Conservation (phyloP, 2,329 filamentous ascomycete genomes). For the Aureobasidium melanogenum region DNA sequence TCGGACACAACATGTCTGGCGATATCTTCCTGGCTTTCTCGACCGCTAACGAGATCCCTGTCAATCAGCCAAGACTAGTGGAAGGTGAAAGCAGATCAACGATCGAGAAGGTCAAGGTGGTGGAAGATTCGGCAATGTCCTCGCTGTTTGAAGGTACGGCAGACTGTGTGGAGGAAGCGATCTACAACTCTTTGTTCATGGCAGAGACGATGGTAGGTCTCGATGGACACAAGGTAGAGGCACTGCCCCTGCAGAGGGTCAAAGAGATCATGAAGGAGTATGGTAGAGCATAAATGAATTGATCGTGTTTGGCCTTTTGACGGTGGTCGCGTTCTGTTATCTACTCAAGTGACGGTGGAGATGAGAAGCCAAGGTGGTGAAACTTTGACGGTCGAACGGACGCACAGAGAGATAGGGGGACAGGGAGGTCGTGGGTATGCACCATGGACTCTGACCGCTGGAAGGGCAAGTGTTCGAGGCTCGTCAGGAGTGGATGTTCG, state of each 20-base stretch:
- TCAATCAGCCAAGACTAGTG: neutral
- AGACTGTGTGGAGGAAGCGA: neutral
- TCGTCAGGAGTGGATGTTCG: neutral
- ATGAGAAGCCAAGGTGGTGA: too few species aligned
- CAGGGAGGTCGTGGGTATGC: neutral
- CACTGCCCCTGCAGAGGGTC: neutral
- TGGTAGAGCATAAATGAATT: neutral
- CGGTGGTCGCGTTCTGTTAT: too few species aligned
- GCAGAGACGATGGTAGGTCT: neutral
- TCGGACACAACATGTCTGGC: slow-evolving; percentile 1
- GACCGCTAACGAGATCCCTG: neutral
- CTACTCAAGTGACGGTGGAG: too few species aligned
- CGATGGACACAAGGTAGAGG: neutral
- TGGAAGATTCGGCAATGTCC: neutral
- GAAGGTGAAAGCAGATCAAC: neutral
- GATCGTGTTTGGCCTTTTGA: neutral
- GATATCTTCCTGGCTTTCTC: slow-evolving; percentile 1
- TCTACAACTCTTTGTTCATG: neutral
- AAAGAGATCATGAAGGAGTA: neutral
- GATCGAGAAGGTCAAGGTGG: neutral
- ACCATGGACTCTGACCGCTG: neutral
- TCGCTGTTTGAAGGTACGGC: neutral
- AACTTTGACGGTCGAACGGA: too few species aligned
- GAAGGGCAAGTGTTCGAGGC: neutral
- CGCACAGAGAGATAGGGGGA: too few species aligned